Evolutionary conservation across 495 filamentous ascomycete species (phyloP), one percentile per base, ranked within the genome.

Genomic region (Xylaria bambusicola): DNA sequence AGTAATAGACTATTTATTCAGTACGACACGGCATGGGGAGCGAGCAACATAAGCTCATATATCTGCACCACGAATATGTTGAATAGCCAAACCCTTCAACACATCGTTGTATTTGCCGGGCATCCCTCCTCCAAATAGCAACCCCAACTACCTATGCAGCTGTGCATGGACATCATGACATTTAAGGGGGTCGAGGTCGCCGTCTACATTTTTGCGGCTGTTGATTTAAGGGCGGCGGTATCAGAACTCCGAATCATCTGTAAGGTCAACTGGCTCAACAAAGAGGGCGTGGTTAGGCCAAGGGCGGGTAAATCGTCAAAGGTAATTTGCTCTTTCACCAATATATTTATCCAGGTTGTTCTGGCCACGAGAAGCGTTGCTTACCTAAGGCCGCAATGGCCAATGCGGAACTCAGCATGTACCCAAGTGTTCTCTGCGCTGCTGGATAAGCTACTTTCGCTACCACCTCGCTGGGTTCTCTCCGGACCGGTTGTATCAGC

Each of bases 221-320:
- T 68, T 23, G 21, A 51, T 21, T 63, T 62, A 58, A 64, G 54
- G 61, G 61, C 61, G 57, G 44, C 40, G 51, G 61, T 48, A 62
- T 61, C 55, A 56, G 23, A 58, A 56, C 63, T 68, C 66, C 66
- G 63, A 58, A 10, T 60, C 63, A 62, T 58, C 6, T 31, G 52
- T 15, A 21, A 54, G 36, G 38, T 33, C 38, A 54, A 26, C 38
- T 27, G 26, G 26, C 44, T 38, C 36, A 41, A 57, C 58, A 63
- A 62, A 50, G 52, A 60, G 31, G 12, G 13, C 8, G 21, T 13
- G 36, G 33, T 52, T 47, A 2, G 44, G 61, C 66, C 66, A 68
- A 68, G 66, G 47, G 45, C 66, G 66, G 66, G 42, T 68, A 68
- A 68, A 68, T 68, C 20, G 36, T 63, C 36, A 35, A 59, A 55